Evolutionary conservation across 2,329 filamentous ascomycete genomes (phyloP).

Genomic region (Venturia asperata): DNA sequence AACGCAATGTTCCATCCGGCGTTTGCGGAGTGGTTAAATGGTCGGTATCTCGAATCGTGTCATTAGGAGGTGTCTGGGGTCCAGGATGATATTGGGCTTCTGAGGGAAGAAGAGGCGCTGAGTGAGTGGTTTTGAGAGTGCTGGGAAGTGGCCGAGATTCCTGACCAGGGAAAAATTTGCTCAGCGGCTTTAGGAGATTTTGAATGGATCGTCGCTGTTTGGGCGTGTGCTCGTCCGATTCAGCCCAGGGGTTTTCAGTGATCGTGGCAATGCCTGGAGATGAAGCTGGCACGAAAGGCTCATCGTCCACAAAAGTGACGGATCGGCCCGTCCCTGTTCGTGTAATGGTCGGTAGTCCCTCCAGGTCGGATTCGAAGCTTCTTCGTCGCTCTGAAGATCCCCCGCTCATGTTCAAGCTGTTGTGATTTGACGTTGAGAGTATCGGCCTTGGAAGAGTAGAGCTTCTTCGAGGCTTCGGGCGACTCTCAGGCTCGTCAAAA

Average conservation of each 20-base stretch:
- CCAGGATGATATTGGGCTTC: conserved; percentile 17
- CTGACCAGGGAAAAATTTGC: conserved; percentile 11
- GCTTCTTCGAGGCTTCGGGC: conserved; percentile 10
- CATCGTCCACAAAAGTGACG: conserved; percentile 8
- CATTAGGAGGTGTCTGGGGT: conserved; percentile 17
- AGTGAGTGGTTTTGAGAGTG: conserved; percentile 28
- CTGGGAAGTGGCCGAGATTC: conserved; percentile 21
- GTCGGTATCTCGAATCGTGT: conserved; percentile 20
- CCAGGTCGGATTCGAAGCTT: background rate
- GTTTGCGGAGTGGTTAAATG: conserved; percentile 32
- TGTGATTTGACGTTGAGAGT: background rate
- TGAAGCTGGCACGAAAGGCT: conserved; percentile 2
- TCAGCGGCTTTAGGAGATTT: conserved; percentile 17
- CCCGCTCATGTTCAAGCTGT: background rate
- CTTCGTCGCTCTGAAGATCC: conserved; percentile 2
- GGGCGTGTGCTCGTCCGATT: conserved; percentile 11
- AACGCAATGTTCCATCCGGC: conserved; percentile 32
- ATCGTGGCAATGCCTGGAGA: conserved; percentile 3
- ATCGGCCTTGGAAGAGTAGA: background rate
- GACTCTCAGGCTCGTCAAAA: conserved; percentile 15
- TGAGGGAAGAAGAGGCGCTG: conserved; percentile 26
- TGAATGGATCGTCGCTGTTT: conserved; percentile 7
- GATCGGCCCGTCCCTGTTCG: conserved; percentile 5
- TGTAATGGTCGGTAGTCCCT: conserved; percentile 7
- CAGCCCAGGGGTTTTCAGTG: conserved; percentile 18